Evolutionary conservation across 1,284 basidiomycete genomes (phyloP), one percentile per base, ranked within the genome.

Genomic region (Fomitopsis betulina): DNA sequence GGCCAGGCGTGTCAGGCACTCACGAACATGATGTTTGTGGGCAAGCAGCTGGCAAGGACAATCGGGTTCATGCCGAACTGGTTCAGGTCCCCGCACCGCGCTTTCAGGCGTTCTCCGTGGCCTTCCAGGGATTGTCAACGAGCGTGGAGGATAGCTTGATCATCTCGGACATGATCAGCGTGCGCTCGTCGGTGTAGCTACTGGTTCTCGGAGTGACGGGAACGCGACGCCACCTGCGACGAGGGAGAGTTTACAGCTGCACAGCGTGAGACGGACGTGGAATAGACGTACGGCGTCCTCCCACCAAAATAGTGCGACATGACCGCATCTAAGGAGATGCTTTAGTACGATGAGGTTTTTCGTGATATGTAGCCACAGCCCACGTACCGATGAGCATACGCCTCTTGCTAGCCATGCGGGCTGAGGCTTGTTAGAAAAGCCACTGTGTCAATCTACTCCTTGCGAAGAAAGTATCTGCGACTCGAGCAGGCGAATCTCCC

Each of bases 61-160:
- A 80, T 73, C 9, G 73, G 65, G 60, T 80, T 79, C 23, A 80
- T 71, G 1, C 77, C 78, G 32, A 80, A 70, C 63, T 76, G 75
- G 27, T 70, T 64, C 23, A 79, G 65, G 5, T 63, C 65, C 15
- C 66, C 53, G 23, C n/a, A n/a, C 60, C 58, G 23, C 63, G 53
- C 32, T 57, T 27, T 51, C 56, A 62, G 1, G 54, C 53, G 13
- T 54, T 25, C 19, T 56, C n/a, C 35, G 35, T 58, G 25, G 42
- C 50, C n/a, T 25, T 15, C 9, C 21, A 5, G 5, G 27, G 27
- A 15, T 60, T 43, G 42, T 62, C 32, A 15, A 58, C 52, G n/a
- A 62, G 38, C 45, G 2, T 23, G n/a, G 58, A 67, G 0, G 68
- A 66, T 6, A 35, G 43, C 19, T 60, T 30, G 5, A 72, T 62